Percentiles rank a stretch among this genome's conserved stretches.
These are phyloP conservation scores for Lactarius tabidus DNA, from an alignment of 768 basidiomycete genomes.

Conservation along the genomic window DNA sequence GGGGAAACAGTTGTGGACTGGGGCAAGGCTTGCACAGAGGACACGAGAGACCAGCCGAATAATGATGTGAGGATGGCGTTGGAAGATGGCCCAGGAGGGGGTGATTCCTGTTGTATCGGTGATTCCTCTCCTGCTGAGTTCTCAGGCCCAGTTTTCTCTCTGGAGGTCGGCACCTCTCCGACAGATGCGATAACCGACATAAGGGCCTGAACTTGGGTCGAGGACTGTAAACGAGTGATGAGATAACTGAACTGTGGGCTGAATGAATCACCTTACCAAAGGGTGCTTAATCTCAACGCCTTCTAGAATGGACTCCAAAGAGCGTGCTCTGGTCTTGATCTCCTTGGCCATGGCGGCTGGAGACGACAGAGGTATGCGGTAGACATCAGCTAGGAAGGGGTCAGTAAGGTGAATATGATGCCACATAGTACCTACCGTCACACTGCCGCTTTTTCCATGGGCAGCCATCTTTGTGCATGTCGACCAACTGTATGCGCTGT, in stretches of 20 bases:
- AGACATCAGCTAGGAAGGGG: conserved; percentile 1
- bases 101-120: neutral
- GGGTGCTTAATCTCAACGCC: conserved; percentile 66
- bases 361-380: conserved; percentile 63
- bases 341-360: conserved; percentile 60
- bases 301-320: conserved; percentile 50
- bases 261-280: conserved; percentile 44
- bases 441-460: conserved; percentile 83
- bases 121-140: conserved; percentile 9
- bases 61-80: conserved; percentile 41
- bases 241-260: neutral
- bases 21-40: conserved; percentile 26
- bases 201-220: conserved; percentile 53
- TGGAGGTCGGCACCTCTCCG: conserved; percentile 25
- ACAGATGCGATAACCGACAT: conserved; percentile 41
- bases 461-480: conserved; percentile 75
- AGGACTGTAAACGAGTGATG: conserved; percentile 40
- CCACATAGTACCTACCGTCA: conserved; percentile 48
- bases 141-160: conserved; percentile 28
- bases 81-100: conserved; percentile 33
- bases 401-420: neutral
- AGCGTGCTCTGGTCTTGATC: conserved; percentile 51
- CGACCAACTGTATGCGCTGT: conserved; percentile 60
- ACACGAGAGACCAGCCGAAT: conserved; percentile 47
- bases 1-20: conserved; percentile 21